A percentile compares a stretch with the other conserved stretches of the same genome.
Conservation (phyloP, 306 rosid genomes). For the Pueraria montana region DNA sequence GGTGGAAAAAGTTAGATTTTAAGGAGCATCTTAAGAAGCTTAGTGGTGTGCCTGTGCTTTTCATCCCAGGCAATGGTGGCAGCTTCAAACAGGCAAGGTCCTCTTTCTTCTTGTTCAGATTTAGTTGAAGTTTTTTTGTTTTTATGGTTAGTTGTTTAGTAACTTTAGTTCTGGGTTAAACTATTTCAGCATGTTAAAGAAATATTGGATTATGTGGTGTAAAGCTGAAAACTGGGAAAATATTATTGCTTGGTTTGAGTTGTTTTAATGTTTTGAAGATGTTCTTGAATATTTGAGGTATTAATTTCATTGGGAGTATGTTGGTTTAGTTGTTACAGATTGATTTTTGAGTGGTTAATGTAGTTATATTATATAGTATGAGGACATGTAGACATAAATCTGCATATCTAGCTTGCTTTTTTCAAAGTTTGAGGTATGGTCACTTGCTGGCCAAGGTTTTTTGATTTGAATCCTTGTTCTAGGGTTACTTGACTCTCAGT, state of each 20-base stretch:
- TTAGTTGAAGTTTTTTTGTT: conserved; percentile 8
- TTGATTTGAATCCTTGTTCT: conserved; percentile 26
- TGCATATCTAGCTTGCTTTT: conserved; percentile 38
- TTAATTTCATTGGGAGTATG: conserved; percentile 6
- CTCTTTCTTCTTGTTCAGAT: conserved; percentile 51
- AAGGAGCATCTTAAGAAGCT: conserved; percentile 88
- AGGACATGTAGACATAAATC: conserved; percentile 27
- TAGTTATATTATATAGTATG: conserved; percentile 25
- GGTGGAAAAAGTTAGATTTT: conserved; percentile 91
- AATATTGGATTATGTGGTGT: conserved; percentile 14
- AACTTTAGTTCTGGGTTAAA: conserved; percentile 11
- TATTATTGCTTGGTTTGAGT: not conserved
- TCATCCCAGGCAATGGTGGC: conserved; percentile 98
- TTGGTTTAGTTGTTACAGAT: conserved; percentile 20
- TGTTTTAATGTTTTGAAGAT: conserved; percentile 33
- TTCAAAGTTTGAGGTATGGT: conserved; percentile 21
- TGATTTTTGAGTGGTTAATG: conserved; percentile 5
- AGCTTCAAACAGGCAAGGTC: conserved; percentile 98
- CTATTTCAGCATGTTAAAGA: conserved; percentile 19
- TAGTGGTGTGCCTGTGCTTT: conserved; percentile 88
- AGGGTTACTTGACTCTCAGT: conserved; percentile 15
- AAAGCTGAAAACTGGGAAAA: conserved; percentile 27
- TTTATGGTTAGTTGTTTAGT: conserved; percentile 2
- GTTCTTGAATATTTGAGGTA: conserved; percentile 5
- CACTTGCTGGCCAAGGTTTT: conserved; percentile 28